Evolutionary conservation across 768 basidiomycete genomes (phyloP), one percentile per base, ranked within the genome.

Genomic region (Macrolepiota dolichaula): DNA sequence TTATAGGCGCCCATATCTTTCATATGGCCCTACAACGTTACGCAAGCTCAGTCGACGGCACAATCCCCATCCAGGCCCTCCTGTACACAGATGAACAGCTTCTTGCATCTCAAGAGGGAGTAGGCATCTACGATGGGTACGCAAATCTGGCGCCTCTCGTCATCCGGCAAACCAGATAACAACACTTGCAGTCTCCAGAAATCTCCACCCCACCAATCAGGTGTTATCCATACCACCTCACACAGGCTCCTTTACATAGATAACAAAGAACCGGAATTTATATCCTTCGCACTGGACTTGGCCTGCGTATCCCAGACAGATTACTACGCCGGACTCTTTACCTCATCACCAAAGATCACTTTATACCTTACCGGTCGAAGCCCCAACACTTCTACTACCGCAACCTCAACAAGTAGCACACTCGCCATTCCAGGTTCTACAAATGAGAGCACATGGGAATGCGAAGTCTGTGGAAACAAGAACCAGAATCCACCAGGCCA

Each of bases 41-140:
- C 70, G 81, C 85, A 40, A 75, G 72, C 66, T 65, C 74, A 24
- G 76, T 91, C 4, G 91, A 94, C 64, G 91, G 91, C 22, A 85
- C 88, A 0, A 91, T 93, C 44, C 92, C 93, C 4, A 77, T 93
- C 15, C 79, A 79, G 24, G 92, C 91, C 1, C 77, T 92, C 15
- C 78, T 95, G 0, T 94, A 92, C 68, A 79, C 83, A 13, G 92
- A 94, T 59, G 96, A 98, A 73, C 85, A 85, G 49, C 76, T 91
- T 32, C 74, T 91, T 1, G 79, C 84, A 6, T 84, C 81, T 49
- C 92, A 94, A 69, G 89, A 93, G 49, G 77, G 76, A 54, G 88
- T 98, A 4, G 96, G 96, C 0, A 87, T 98, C 58, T 98, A 98
- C 68, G 88, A 95, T 65, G 94, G 93, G 95, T 96, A 72, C 63